Conservation (phyloP, 192 early-diverging fungal genomes). For the Backusella mclennaniae region DNA sequence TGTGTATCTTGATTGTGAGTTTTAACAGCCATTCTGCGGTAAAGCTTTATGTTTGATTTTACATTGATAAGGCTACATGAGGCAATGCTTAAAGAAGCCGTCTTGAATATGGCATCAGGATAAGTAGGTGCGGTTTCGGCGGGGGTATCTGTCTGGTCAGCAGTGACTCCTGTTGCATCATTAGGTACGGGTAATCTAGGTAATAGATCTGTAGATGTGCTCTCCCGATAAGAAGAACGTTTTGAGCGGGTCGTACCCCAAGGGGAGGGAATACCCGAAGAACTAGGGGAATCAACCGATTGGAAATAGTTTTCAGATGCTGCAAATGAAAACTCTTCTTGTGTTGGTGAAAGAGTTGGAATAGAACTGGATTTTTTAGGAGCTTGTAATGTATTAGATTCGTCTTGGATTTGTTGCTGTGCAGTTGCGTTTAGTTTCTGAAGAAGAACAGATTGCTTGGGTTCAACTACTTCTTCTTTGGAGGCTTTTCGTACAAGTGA, state of each 20-base stretch:
- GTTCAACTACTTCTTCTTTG: background rate
- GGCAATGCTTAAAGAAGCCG: constrained; percentile 22
- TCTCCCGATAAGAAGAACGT: background rate
- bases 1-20: constrained; percentile 73
- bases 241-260: constrained; percentile 7
- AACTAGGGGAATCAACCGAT: background rate
- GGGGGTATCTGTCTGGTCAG: background rate
- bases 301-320: constrained; percentile 3
- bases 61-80: constrained; percentile 28
- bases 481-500: background rate
- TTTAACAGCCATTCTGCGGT: constrained; percentile 75
- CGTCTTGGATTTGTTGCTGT: background rate
- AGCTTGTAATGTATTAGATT: background rate
- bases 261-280: constrained; percentile 8
- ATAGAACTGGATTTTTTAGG: background rate
- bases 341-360: background rate
- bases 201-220: background rate
- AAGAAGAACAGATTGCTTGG: background rate
- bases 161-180: background rate
- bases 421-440: background rate
- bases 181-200: background rate
- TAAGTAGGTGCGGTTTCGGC: background rate
- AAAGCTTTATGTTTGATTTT: constrained; percentile 51
- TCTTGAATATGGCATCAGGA: background rate
- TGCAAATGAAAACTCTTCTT: constrained; percentile 2